These are phyloP conservation scores for Malania oleifera DNA, from an alignment of 164 flowering plant genomes.

Conservation along the genomic window DNA sequence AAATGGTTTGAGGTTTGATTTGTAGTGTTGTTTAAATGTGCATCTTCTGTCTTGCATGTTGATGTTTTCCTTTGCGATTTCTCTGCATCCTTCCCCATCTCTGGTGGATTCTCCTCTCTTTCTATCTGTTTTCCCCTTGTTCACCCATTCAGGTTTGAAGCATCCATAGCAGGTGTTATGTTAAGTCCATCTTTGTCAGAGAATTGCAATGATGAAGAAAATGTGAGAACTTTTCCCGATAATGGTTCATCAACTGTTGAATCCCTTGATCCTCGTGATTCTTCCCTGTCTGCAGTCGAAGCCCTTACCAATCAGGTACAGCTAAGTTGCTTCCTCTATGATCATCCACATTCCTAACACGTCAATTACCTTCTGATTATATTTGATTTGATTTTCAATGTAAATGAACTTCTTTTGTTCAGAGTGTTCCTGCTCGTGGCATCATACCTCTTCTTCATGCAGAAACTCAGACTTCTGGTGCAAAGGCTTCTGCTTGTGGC, in stretches of 20 bases:
- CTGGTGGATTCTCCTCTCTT: too few relatives aligned
- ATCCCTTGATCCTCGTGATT: conserved; percentile 13
- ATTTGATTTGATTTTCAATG: conserved; percentile 4
- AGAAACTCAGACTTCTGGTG: conserved; percentile 54
- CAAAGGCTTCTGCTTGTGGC: conserved; percentile 91
- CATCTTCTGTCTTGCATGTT: conserved; percentile 2
- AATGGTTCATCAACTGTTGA: conserved; percentile 23
- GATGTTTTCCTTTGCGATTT: background rate
- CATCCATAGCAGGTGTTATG: conserved; percentile 61
- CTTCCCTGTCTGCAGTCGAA: conserved; percentile 28
- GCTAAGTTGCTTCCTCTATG: background rate
- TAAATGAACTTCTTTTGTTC: conserved; percentile 13
- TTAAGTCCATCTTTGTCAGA: conserved; percentile 32
- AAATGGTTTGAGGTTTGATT: background rate
- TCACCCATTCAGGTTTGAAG: conserved; percentile 59
- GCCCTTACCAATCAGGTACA: conserved; percentile 38
- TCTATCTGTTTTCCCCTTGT: background rate
- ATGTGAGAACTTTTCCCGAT: conserved; percentile 22
- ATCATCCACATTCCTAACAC: background rate
- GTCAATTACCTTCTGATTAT: background rate
- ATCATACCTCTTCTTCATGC: conserved; percentile 67
- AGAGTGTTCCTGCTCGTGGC: conserved; percentile 38
- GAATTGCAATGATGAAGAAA: conserved; percentile 11
- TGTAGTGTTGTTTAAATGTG: background rate
- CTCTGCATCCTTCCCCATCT: too few relatives aligned